phyloP scores from a whole-genome alignment of 192 early-diverging fungal genomes.

The Haplosporangium gracile region DNA sequence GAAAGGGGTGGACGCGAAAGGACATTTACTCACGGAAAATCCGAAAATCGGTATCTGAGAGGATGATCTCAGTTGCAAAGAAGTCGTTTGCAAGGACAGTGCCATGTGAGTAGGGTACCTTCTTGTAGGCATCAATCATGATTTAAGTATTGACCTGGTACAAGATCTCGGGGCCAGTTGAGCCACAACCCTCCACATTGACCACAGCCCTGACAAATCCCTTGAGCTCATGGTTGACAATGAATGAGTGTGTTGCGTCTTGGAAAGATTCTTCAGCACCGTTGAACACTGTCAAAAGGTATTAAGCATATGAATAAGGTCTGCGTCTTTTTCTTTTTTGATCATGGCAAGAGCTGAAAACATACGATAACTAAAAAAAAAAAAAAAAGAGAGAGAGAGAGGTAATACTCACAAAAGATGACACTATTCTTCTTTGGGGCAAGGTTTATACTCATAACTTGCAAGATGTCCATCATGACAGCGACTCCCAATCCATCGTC shows the following conservation, averaged over 20 bases:
- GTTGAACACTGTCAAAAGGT: constrained; percentile 68
- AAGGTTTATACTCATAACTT: constrained; percentile 55
- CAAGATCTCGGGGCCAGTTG: constrained; percentile 71
- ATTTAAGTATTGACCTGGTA: constrained; percentile 77
- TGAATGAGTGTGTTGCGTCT: constrained; percentile 81
- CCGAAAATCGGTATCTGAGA: constrained; percentile 80
- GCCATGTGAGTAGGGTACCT: constrained; percentile 74
- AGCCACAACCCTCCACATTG: constrained; percentile 79
- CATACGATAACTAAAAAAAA: background rate
- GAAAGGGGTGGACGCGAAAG: too few species aligned
- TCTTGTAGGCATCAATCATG: constrained; percentile 75
- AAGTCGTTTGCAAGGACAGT: constrained; percentile 69
- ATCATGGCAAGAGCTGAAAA: background rate
- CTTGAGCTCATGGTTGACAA: constrained; percentile 66
- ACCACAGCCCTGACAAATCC: constrained; percentile 69
- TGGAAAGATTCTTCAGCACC: constrained; percentile 81
- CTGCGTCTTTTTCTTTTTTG: background rate
- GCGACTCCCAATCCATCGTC: constrained; percentile 77
- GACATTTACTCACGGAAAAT: constrained; percentile 66
- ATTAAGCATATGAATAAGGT: background rate
- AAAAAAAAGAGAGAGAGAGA: background rate
- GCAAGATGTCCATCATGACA: constrained; percentile 73
- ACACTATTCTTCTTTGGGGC: constrained; percentile 59
- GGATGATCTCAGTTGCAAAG: constrained; percentile 67
- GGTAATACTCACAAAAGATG: constrained; percentile 66